Evolutionary conservation across 192 early-diverging fungal genomes (phyloP).

Genomic region (Linnemannia schmuckeri): DNA sequence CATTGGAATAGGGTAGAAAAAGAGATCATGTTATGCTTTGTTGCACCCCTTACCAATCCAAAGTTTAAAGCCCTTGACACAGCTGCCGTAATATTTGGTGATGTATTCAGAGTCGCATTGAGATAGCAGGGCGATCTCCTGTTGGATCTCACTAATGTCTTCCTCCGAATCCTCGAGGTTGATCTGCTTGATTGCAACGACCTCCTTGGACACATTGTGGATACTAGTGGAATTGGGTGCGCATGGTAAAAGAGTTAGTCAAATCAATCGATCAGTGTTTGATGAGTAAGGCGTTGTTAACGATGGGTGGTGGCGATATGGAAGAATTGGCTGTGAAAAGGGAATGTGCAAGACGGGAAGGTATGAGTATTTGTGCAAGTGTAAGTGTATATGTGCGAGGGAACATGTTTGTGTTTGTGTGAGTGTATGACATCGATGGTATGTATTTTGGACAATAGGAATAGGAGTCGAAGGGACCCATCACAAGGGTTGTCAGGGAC

Average conservation of each 20-base stretch:
- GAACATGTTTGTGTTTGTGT: not conserved
- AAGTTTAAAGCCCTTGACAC: slow-evolving; percentile 64
- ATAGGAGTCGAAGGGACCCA: slow-evolving; percentile 17
- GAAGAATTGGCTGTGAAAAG: not conserved
- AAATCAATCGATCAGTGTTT: not conserved
- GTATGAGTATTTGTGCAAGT: not conserved
- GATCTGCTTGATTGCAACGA: slow-evolving; percentile 65
- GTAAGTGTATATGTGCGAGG: not conserved
- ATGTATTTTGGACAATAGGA: slow-evolving; percentile 16
- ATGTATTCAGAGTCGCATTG: slow-evolving; percentile 64
- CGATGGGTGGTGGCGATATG: not conserved
- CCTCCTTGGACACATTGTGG: slow-evolving; percentile 60
- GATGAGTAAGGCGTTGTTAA: not conserved
- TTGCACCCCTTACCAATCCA: slow-evolving; percentile 64
- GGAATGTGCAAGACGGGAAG: not conserved
- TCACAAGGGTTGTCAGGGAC: slow-evolving; percentile 19
- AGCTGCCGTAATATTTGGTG: slow-evolving; percentile 63
- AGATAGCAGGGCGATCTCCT: slow-evolving; percentile 63
- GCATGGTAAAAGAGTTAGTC: not conserved
- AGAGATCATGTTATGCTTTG: not conserved
- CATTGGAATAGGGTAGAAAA: not conserved
- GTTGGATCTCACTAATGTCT: slow-evolving; percentile 67
- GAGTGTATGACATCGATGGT: not conserved
- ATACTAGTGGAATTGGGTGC: slow-evolving; percentile 37
- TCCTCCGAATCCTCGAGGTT: slow-evolving; percentile 66